phyloP scores from a whole-genome alignment of 352 stramenopile species.

The Globisporangium paroecandrum region DNA sequence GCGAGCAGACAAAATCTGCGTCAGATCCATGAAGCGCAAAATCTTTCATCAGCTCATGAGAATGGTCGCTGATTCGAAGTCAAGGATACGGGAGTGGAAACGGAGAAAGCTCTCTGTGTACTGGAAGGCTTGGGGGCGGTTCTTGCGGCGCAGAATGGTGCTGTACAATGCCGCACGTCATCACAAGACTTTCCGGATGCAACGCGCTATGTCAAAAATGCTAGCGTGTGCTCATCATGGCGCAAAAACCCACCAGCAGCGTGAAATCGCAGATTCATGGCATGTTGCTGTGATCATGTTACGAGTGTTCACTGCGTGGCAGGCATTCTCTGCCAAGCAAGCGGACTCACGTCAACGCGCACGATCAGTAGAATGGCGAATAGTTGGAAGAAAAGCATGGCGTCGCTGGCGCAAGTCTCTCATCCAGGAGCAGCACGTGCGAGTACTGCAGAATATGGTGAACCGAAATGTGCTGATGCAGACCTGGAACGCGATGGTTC shows the following conservation, averaged over 20 bases:
- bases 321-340: background rate
- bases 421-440: slow-evolving; percentile 6
- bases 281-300: background rate
- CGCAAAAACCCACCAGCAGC: background rate
- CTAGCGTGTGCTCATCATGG: background rate
- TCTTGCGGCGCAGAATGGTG: background rate
- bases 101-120: background rate
- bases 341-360: background rate
- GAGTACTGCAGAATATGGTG: background rate
- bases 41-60: background rate
- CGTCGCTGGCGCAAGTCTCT: slow-evolving; percentile 1
- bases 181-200: background rate
- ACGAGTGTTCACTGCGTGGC: slow-evolving; percentile 3
- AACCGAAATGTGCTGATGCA: background rate
- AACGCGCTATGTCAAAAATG: background rate
- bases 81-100: background rate
- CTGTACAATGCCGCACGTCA: background rate
- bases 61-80: background rate
- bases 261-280: slow-evolving; percentile 7
- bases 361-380: background rate
- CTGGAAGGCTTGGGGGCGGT: slow-evolving; percentile 1
- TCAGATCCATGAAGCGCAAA: background rate
- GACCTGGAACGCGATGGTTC: slow-evolving; percentile 13
- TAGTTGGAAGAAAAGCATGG: slow-evolving; percentile 10
- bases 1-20: background rate